Evolutionary conservation across 495 filamentous ascomycete species (phyloP), one percentile per base, ranked within the genome.

Genomic region (Lophium mytilinum): DNA sequence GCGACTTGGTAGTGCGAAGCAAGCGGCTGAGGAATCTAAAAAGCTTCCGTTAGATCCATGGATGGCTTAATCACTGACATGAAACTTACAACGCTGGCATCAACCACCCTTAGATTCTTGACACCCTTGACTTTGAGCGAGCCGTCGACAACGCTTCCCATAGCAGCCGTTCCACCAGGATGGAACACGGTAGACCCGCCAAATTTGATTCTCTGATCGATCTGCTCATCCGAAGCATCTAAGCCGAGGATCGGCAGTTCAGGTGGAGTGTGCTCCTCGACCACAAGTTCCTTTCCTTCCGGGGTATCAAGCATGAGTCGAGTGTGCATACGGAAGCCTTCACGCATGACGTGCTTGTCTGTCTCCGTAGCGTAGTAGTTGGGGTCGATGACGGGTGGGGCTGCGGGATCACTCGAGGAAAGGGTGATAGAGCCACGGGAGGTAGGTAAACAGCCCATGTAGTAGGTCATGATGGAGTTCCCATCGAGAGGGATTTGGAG

Each of bases 381-480:
- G 0, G 83, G 81, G 61, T 86, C 76, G 59, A 85, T 82, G 0
- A 75, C 55, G 0, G 83, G 75, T 19, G 78, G 74, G 9, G 70
- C 80, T 3, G 65, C 55, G 0, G 82, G 82, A 66, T 86, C 68
- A 0, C 74, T 68, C 0, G 81, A 83, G 35, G 76, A 71, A 17
- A 89, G 71, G 0, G 66, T 74, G 0, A 84, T 76, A 12, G 73
- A 70, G 36, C 85, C 85, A 3, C 67, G 66, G 66, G 52, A 74
- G 50, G 62, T 72, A 69, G 48, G 73, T 63, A 53, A 30, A 50
- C 70, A 35, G 45, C 49, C 55, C 52, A 63, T 57, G 21, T 40
- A 50, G 21, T 34, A 52, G 50, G 71, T 74, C 58, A 67, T 62
- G 37, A 78, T 61, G 21, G 66, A 65, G 1, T 37, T 56, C 0